phyloP scores from a whole-genome alignment of 192 early-diverging fungal species.

The Coemansia sp. region DNA sequence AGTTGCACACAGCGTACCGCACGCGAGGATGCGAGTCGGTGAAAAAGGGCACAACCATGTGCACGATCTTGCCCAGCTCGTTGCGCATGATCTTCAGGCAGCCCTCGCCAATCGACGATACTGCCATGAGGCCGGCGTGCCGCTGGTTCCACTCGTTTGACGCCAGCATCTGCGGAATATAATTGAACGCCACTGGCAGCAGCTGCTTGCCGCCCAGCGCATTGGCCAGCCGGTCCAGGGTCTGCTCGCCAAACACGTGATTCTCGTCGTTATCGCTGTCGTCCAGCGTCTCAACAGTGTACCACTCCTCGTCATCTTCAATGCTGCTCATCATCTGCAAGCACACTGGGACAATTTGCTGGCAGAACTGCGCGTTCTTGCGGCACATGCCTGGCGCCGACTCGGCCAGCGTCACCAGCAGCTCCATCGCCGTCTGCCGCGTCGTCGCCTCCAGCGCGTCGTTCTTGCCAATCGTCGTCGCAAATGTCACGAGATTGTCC shows the following conservation, averaged over 20 bases:
- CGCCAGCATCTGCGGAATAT: constrained; percentile 86
- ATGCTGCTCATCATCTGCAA: constrained; percentile 94
- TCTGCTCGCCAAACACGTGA: constrained; percentile 88
- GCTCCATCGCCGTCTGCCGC: constrained; percentile 87
- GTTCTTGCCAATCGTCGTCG: constrained; percentile 75
- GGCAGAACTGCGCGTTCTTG: constrained; percentile 81
- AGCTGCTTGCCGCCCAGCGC: constrained; percentile 84
- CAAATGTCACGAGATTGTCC: constrained; percentile 70
- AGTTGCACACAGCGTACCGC: constrained; percentile 94
- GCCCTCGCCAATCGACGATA: constrained; percentile 97
- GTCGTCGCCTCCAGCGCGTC: constrained; percentile 76
- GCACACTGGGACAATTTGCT: constrained; percentile 79
- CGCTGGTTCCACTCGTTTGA: constrained; percentile 85
- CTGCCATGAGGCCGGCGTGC: constrained; percentile 90
- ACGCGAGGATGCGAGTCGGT: constrained; percentile 92
- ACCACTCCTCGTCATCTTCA: constrained; percentile 87
- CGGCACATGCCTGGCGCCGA: constrained; percentile 84
- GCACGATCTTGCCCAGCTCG: constrained; percentile 81
- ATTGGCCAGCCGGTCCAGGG: constrained; percentile 91
- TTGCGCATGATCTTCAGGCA: constrained; percentile 91
- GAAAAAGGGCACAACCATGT: constrained; percentile 77
- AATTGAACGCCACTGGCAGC: constrained; percentile 81
- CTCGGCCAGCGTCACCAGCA: constrained; percentile 90
- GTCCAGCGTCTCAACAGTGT: constrained; percentile 81
- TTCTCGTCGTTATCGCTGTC: constrained; percentile 90